Base-by-base conservation (phyloP, 768 basidiomycete genomes). In the Mycena epipterygia region DNA sequence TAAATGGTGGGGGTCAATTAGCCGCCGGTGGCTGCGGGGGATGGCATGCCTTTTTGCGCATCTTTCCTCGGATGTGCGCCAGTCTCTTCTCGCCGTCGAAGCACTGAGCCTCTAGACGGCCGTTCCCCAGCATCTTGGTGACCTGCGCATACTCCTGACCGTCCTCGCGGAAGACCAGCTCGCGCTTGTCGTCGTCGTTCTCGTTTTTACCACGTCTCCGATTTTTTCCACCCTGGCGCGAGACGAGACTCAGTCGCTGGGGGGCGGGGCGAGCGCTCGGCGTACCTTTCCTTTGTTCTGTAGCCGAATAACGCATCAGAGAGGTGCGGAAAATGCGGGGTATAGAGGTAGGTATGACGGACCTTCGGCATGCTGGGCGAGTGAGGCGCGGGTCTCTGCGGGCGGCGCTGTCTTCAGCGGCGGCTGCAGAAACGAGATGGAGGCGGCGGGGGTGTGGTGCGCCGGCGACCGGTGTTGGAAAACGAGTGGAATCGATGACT, bases 81-180 rank as follows among this genome's bases (percentile, higher is more conserved):
- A 99, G 85, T 78, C 98, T 88, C 84, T 98, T 98, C 88, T 97
- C 96, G 32, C 98, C 97, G 80, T 99, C 98, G 79, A 99, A 98
- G 84, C 97, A 99, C 77, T 92, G 89, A 3, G 97, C 97, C 85
- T 98, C 97, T 67, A 99, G 83, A 46, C 97, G 92, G 23, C 98
- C 97, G 78, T 99, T 99, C 33, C 98, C 98, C 48, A 99, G 88
- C 98, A 99, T 99, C 86, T 99, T 99, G 62, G 85, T 91, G 58
- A 99, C 98, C 81, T 99, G 98, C 19, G 96, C 98, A 81, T 99
- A 99, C 82, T 99, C 96, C 83, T 99, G 98, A 9, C 97, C 97
- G 78, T 99, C 98, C 82, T 99, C 97, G 77, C 95, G 93, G 88
- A 99, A 99, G 44, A 98, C 96, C 65, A 99, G 89, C 82, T 99